These are phyloP conservation scores for Cucurbita pepo DNA, from an alignment of 306 rosid genomes.

Conservation along the genomic window DNA sequence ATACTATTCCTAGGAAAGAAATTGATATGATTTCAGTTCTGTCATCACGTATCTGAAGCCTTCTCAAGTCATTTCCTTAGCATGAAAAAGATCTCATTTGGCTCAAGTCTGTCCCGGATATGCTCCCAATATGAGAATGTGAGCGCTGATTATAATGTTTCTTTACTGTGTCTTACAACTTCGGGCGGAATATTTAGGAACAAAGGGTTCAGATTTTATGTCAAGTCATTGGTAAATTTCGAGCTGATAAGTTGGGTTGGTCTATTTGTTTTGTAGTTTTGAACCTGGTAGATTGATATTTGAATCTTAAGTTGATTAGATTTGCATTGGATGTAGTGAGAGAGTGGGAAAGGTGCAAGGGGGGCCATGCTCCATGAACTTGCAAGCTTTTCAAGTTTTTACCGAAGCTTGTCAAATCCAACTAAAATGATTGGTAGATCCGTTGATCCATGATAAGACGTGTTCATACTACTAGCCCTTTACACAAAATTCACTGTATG, in stretches of 20 bases:
- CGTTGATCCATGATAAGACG: not conserved
- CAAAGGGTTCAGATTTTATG: not conserved
- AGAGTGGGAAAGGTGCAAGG: not conserved
- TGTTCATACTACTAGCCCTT: not conserved
- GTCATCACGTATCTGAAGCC: not conserved
- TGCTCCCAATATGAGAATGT: not conserved
- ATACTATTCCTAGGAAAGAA: not conserved
- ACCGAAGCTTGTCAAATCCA: constrained; percentile 6
- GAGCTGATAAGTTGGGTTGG: constrained; percentile 9
- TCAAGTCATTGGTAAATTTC: constrained; percentile 1
- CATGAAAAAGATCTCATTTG: not conserved
- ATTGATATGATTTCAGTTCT: not conserved
- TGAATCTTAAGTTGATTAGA: constrained; percentile 6
- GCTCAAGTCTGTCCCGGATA: not conserved
- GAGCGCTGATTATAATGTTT: not conserved
- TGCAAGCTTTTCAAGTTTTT: not conserved
- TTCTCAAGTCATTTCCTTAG: not conserved
- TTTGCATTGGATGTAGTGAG: constrained; percentile 3
- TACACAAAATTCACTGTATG: not conserved
- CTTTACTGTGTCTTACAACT: not conserved
- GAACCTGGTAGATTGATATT: constrained; percentile 7
- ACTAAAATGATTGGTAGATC: not conserved
- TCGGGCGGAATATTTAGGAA: not conserved
- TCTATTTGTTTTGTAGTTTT: constrained; percentile 9
- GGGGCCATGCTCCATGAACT: constrained; percentile 4